Evolutionary conservation across 75 land plant species (phyloP).

Genomic region (Pseudotsuga menziesii): DNA sequence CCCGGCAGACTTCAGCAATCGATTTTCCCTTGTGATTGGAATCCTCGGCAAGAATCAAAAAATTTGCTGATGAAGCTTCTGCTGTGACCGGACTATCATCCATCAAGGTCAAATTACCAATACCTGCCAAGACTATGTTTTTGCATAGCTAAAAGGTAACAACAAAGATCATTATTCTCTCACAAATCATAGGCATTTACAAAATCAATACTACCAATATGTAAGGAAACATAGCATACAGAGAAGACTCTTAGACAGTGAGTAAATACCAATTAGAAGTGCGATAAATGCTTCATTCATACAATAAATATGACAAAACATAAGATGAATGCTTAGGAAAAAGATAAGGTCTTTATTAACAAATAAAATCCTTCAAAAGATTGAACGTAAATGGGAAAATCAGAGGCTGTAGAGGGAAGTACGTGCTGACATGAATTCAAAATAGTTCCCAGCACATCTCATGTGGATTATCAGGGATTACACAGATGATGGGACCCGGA

Average conservation of each 20-base stretch:
- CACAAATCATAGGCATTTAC: background rate
- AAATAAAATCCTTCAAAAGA: background rate
- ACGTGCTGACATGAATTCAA: background rate
- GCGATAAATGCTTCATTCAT: background rate
- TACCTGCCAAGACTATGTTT: constrained; percentile 94
- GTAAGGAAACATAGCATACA: background rate
- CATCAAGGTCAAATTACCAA: constrained; percentile 82
- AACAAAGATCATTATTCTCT: constrained; percentile 5
- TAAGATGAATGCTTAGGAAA: background rate
- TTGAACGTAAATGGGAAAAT: background rate
- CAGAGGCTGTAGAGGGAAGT: background rate
- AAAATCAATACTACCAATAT: background rate
- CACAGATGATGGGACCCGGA: too few relatives aligned
- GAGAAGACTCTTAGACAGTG: background rate
- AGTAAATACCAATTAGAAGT: too few relatives aligned
- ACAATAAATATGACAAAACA: background rate
- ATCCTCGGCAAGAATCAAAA: constrained; percentile 66
- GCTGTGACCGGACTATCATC: constrained; percentile 58
- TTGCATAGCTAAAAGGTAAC: constrained; percentile 78
- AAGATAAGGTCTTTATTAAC: background rate
- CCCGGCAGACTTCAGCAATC: constrained; percentile 72
- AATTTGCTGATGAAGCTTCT: constrained; percentile 53
- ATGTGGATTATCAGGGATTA: too few relatives aligned
- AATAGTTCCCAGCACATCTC: too few relatives aligned
- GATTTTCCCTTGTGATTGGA: constrained; percentile 33